Evolutionary conservation across 176 grass and related monocot genomes (phyloP), one percentile per base, ranked within the genome.

Genomic region (Rhynchospora tenuis): DNA sequence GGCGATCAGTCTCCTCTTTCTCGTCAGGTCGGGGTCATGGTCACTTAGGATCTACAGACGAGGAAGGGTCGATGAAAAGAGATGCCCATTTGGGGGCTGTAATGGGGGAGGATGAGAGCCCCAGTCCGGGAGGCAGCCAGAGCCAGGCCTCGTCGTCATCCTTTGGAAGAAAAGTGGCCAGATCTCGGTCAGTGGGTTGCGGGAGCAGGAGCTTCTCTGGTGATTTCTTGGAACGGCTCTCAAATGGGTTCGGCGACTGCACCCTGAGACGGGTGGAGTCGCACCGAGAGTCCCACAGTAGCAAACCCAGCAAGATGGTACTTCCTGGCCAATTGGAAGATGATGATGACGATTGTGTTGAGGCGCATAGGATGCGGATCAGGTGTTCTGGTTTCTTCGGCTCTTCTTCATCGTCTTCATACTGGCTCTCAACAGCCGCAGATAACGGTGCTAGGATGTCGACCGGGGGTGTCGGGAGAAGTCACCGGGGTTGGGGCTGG

Each of bases 241-340:
- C 96, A 52, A 99, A 84, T 1, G 96, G 96, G 23, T 93, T 99
- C 33, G 96, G 93, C 58, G 96, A 99, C 81, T 99, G 96, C 89
- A 94, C 97, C 14, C 89, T 96, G 60, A 84, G 97, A 0, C 86
- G 97, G 59, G 93, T 94, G 4, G 93, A 99, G 88, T 99, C 97
- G 17, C 93, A 99, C 29, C 89, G 97, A 16, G 93, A 99, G 80
- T 83, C 93, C 64, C 93, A 96, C 86, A 95, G 93, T 85, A 83
- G 81, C 65, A 95, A 90, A 60, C 84, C 67, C 15, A 79, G 17
- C 52, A 80, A 51, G 38, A 86, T 91, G 13, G 59, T 51, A 60
- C 84, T 87, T 82, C 80, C 87, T 3, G 83, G 83, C 16, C 52
- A 48, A 81, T 83, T 71, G 83, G 73, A 54, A 56, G 88, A 17